Evolutionary conservation across 2,329 filamentous ascomycete genomes (phyloP).

Genomic region (Zasmidium cellare): DNA sequence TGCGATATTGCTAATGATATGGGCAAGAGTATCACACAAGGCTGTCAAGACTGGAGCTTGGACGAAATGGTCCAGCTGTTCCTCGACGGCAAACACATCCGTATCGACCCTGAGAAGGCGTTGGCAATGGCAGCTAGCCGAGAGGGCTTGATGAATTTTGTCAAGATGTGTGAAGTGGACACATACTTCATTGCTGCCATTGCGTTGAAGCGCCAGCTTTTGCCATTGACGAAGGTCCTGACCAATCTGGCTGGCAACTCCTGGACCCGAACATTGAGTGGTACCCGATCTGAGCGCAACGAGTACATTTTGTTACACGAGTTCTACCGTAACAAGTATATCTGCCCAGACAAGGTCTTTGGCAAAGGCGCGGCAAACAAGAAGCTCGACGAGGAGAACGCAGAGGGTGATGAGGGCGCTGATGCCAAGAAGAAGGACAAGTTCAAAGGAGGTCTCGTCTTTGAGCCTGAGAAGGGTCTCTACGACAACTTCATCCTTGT

Average conservation of each 20-base stretch:
- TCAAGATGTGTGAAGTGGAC: conserved; percentile 91
- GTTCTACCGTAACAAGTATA: conserved; percentile 95
- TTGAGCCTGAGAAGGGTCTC: conserved; percentile 94
- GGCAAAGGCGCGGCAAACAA: conserved; percentile 64
- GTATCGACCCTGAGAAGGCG: conserved; percentile 83
- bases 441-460: conserved; percentile 97
- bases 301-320: conserved; percentile 99
- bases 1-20: conserved; percentile 96
- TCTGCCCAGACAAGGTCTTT: conserved; percentile 91
- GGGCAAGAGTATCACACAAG: conserved; percentile 94
- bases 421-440: conserved; percentile 98
- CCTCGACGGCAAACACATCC: conserved; percentile 68
- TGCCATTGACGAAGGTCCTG: conserved; percentile 89
- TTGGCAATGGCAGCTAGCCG: conserved; percentile 78
- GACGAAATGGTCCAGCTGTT: conserved; percentile 97
- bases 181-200: conserved; percentile 95
- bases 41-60: conserved; percentile 96
- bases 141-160: conserved; percentile 86
- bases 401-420: conserved; percentile 62
- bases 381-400: conserved; percentile 71
- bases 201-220: conserved; percentile 83
- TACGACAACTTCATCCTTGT: conserved; percentile 98
- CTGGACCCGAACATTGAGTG: conserved; percentile 93
- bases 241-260: conserved; percentile 98
- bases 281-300: conserved; percentile 94